Evolutionary conservation across 2,329 filamentous ascomycete species (phyloP), one percentile per base, ranked within the genome.

Genomic region (Corinectria fuckeliana): DNA sequence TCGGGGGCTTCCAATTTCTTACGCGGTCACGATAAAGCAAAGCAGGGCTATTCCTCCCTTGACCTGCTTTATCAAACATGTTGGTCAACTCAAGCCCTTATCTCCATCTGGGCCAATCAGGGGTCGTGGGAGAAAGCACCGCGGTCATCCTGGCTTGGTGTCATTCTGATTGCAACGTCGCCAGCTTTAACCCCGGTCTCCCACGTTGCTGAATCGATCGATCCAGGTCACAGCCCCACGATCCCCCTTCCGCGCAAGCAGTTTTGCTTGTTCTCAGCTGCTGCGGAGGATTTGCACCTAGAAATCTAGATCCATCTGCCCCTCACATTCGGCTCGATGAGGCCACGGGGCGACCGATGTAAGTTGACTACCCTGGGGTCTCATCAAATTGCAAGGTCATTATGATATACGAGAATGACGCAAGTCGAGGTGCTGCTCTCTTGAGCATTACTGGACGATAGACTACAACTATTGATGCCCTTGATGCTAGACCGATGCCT

Each of bases 151-250:
- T 30, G 44, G 56, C 44, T 26, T 30, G 44, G 56, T 25, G 36
- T 44, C 34, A 58, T 53, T 58, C 26, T 34, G 10, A 58, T 58
- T n/a, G 56, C 44, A 45, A 50, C 56, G 21, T 54, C 38, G 44
- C 39, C 45, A 50, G 56, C 54, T 59, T 50, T 49, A 38, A 59
- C 53, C 56, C 50, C 18, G 47, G 56, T 59, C 36, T 26, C 32
- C 56, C 56, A 58, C 56, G 50, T 54, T 54, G 38, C 41, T 41
- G 49, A 41, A 38, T 45, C 42, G 50, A 52, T 44, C 34, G 50
- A 53, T 53, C 36, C 56, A 47, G 14, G 45, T 28, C 49, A 36
- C 50, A 32, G 50, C 44, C 42, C 50, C 34, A 32, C 36, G 36
- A 21, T 38, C 36, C 28, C 36, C 45, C 30, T 34, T 32, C 14